phyloP scores from a whole-genome alignment of 345 rosid genomes.

The Salix koriyanagi region DNA sequence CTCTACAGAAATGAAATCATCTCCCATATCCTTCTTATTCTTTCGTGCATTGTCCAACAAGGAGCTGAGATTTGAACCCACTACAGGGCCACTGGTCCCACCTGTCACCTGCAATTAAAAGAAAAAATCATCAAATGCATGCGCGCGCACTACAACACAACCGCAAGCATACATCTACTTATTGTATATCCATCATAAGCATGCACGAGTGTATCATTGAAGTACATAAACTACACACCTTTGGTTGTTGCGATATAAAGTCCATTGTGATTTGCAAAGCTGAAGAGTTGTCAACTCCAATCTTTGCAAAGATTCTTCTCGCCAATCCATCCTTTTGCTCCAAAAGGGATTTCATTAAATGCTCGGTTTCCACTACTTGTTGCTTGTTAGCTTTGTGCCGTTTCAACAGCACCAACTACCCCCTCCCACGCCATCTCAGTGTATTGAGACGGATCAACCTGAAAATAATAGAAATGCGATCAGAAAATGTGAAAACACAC shows the following conservation, averaged over 20 bases:
- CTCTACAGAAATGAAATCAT: conserved; percentile 77
- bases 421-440: conserved; percentile 97
- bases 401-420: conserved; percentile 58
- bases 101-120: conserved; percentile 51
- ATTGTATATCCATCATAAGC: background rate
- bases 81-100: conserved; percentile 55
- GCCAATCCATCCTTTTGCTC: conserved; percentile 92
- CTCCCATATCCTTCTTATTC: conserved; percentile 70
- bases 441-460: conserved; percentile 59
- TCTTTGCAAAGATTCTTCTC: conserved; percentile 70
- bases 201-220: background rate
- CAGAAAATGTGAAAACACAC: background rate
- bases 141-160: background rate
- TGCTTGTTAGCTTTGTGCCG: conserved; percentile 56
- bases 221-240: conserved; percentile 17
- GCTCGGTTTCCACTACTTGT: conserved; percentile 77
- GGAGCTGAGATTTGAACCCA: conserved; percentile 51
- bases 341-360: conserved; percentile 86
- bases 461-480: background rate
- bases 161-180: too few species aligned
- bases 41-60: conserved; percentile 56
- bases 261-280: conserved; percentile 62
- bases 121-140: background rate
- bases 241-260: conserved; percentile 72
- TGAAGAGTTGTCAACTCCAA: conserved; percentile 61